A percentile compares a stretch with the other conserved stretches of the same genome.
These are phyloP conservation scores for Oryza australiensis DNA, from an alignment of 176 grass and related monocot genomes.

Conservation along the genomic window DNA sequence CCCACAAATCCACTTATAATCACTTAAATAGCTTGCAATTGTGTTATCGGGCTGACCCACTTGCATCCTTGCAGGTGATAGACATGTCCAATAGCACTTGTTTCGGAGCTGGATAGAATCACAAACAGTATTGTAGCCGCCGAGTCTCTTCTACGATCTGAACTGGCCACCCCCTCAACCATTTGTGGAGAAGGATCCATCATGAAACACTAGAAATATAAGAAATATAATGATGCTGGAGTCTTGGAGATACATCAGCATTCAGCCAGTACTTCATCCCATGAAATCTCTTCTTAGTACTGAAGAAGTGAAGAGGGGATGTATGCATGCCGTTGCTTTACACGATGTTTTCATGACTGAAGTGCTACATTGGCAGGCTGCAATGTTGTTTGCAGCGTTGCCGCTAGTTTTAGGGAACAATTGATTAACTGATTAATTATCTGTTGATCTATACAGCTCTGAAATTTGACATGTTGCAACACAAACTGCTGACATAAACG, in stretches of 20 bases:
- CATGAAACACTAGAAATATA: neutral
- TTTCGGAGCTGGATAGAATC: neutral
- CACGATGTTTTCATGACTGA: neutral
- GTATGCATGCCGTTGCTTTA: neutral
- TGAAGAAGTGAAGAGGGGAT: neutral
- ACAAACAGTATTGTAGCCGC: too few relatives aligned
- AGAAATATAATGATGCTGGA: neutral
- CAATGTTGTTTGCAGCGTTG: neutral
- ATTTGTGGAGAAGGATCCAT: neutral
- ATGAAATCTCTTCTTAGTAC: neutral
- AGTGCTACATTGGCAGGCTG: neutral
- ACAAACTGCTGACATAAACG: neutral
- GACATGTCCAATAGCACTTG: neutral
- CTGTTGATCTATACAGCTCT: neutral
- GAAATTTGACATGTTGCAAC: neutral
- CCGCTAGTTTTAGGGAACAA: neutral
- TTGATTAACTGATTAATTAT: neutral
- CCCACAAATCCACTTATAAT: neutral
- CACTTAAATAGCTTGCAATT: too few relatives aligned
- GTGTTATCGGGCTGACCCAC: too few relatives aligned
- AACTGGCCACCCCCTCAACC: neutral
- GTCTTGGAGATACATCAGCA: neutral
- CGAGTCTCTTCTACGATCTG: neutral
- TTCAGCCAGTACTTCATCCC: neutral
- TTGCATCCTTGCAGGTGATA: neutral